Base-by-base conservation (phyloP, 495 filamentous ascomycete genomes). In the Penicillium arizonense region DNA sequence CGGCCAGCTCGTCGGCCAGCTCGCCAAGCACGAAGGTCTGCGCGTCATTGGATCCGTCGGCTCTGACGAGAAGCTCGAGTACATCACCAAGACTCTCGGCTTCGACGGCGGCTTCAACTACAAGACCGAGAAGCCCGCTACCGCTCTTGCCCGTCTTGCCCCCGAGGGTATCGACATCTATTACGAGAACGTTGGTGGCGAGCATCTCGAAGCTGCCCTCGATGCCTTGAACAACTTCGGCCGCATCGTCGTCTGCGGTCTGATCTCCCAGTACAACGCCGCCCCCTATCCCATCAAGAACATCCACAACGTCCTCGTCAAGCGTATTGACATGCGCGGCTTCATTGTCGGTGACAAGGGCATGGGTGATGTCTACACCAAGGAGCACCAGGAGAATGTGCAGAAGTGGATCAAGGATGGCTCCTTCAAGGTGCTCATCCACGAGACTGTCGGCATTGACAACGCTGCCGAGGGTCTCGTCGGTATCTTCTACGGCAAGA, bases 181-280 rank as follows among this genome's bases (percentile, higher is more conserved):
- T 74, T 97, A 86, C 59, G 92, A 97, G 69, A 96, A 96, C 56
- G 92, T 97, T 16, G 92, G 92, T 7, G 92, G 91, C 7, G 90
- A 93, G 74, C 86, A 90, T 57, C 75, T 96, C 33, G 87, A 91
- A 55, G 91, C 90, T 20, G 82, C 87, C 0, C 61, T 97, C 8
- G 75, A 82, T 10, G 75, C 74, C 24, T 73, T 95, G 72, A 96
- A 90, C 42, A 50, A 73, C 26, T 83, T 72, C 53, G 93, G 90
- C 1, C 77, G 93, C 21, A 83, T 96, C 34, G 78, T 84, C 34
- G 77, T 79, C 18, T 87, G 84, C 59, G 85, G 85, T 51, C 72
- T 87, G 77, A 84, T 95, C 67, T 88, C 87, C 1, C 81, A 89
- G 53, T 96, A 96, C 77, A 96, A 92, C 76, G 68, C 70, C 8